Percentiles rank a stretch among this genome's conserved stretches.
Evolutionary conservation across 2,329 filamentous ascomycete species (phyloP).

Genomic region (Dryadomyces sulphureus): DNA sequence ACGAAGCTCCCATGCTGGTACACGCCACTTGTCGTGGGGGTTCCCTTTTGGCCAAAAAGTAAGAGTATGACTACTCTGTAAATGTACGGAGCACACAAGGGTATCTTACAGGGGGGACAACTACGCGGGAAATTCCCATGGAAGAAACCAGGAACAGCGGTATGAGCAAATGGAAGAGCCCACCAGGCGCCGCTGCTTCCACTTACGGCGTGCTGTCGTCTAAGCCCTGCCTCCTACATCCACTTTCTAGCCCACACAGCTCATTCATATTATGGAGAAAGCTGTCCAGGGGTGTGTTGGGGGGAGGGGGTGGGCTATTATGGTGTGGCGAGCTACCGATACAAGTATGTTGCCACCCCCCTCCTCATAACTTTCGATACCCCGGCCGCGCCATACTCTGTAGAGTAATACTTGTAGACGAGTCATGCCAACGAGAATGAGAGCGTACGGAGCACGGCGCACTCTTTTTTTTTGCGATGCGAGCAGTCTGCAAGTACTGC

Average conservation of each 20-base stretch:
- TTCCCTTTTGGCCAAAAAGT: no score
- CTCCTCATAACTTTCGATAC: neutral
- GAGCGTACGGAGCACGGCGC: neutral
- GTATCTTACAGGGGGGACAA: neutral
- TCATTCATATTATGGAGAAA: conserved; percentile 1
- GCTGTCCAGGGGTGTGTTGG: neutral
- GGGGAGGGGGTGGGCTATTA: neutral
- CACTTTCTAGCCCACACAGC: conserved; percentile 1
- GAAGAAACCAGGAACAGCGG: neutral
- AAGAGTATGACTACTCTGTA: neutral
- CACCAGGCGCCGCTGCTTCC: neutral
- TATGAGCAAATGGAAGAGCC: neutral
- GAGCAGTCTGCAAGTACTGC: no score
- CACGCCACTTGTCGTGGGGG: neutral
- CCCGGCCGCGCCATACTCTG: neutral
- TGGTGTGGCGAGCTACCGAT: no score
- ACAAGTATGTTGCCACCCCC: neutral
- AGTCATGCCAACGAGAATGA: neutral
- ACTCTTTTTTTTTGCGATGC: no score
- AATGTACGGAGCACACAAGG: neutral
- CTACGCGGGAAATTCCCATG: neutral
- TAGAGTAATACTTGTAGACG: no score
- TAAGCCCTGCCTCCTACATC: neutral
- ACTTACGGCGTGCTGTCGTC: neutral
- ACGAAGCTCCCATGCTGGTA: neutral